Evolutionary conservation across 2,329 filamentous ascomycete genomes (phyloP).

Genomic region (Aspergillus flavus): DNA sequence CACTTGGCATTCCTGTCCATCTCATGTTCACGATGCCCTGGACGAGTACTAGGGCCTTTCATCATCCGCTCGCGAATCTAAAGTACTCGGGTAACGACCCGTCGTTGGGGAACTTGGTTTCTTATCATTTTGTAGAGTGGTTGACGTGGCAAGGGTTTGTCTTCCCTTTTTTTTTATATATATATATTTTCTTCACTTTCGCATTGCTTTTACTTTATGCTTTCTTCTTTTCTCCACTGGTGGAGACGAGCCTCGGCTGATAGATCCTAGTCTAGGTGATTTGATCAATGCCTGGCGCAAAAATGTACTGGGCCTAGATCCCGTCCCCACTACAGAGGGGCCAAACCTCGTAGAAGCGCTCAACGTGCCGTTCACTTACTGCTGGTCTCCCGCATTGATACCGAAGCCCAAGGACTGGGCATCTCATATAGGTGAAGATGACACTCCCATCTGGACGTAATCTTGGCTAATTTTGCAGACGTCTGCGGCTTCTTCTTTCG

Average conservation of each 20-base stretch:
- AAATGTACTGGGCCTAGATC: conserved; percentile 42
- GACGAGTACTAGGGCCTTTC: conserved; percentile 47
- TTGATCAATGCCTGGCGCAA: conserved; percentile 49
- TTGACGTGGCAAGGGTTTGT: conserved; percentile 53
- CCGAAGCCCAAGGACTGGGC: conserved; percentile 46
- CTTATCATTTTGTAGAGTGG: conserved; percentile 51
- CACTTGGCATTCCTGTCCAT: conserved; percentile 52
- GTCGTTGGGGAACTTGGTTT: conserved; percentile 45
- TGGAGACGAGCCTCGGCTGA: background rate
- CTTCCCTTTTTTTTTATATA: background rate
- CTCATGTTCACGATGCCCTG: conserved; percentile 58
- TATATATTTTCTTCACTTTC: background rate
- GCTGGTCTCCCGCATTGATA: conserved; percentile 47
- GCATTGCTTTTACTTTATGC: background rate
- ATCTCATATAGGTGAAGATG: conserved; percentile 33
- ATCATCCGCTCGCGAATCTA: conserved; percentile 54
- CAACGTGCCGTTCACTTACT: conserved; percentile 47
- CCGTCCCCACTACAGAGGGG: conserved; percentile 38
- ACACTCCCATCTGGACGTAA: background rate
- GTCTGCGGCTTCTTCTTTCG: conserved; percentile 52
- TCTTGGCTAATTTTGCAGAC: conserved; percentile 16
- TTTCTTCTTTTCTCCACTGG: background rate
- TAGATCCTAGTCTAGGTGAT: conserved; percentile 39
- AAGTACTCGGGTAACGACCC: conserved; percentile 33
- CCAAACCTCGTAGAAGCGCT: conserved; percentile 39